Base-by-base conservation (phyloP, 805 yeast species). In the Jamesozyma piceae region DNA sequence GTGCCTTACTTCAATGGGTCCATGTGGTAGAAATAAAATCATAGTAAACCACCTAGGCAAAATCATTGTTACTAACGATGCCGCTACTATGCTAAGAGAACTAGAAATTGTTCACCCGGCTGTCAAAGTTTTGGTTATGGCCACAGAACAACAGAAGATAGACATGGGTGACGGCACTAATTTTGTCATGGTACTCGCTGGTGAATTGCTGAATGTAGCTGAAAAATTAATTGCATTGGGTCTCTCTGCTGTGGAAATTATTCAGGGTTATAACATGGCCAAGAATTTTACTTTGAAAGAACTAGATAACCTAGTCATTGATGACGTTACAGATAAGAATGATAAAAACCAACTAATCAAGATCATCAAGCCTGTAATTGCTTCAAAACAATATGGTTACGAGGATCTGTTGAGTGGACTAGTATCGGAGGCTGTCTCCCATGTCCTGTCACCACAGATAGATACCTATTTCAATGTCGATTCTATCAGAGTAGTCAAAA, bases 121-220 rank as follows among this genome's bases (percentile, higher is more conserved):
- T 2, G 98, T 92, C 10, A 92, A 90, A 65, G 78, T 92, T 37
- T 74, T 92, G 48, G 92, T 90, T 43, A 88, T 88, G 97, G 95
- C 97, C 18, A 79, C 95, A 13, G 85, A 90, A 62, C 98, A 92
- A 69, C 98, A 92, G 67, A 95, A 92, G 63, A 75, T 78, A 53
- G 98, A 90, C 70, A 83, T 90, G 87, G 98, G 98, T 47, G 98
- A 92, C 65, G 86, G 85, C 56, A 85, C 97, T 20, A 92, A 90
- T 64, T 74, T 89, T 49, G 97, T 92, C 34, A 75, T 92, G 52
- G 77, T 90, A 30, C 73, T 92, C 48, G 96, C 97, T 21, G 97
- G 97, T 43, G 97, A 92, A 63, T 69, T 92, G 44, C 73, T 92
- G 49, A 82, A 78, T 56, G 78, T 84, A 53, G 86, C 95, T 39